Evolutionary conservation across 768 basidiomycete species (phyloP).

Genomic region (Boletus fagicola): DNA sequence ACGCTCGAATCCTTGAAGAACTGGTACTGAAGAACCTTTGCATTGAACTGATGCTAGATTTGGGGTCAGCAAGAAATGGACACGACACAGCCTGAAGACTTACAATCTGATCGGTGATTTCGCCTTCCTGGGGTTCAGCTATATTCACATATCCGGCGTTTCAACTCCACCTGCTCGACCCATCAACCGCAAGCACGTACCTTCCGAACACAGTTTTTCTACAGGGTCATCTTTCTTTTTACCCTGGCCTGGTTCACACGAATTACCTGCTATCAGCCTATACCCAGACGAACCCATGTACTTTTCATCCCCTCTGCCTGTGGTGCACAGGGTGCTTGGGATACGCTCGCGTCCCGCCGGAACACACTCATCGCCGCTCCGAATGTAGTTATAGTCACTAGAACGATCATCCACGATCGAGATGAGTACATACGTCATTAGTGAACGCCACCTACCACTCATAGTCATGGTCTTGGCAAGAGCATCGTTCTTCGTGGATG

Average conservation of each 20-base stretch:
- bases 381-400: conserved; percentile 89
- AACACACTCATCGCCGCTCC: conserved; percentile 70
- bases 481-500: conserved; percentile 77
- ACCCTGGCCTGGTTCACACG: conserved; percentile 63
- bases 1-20: conserved; percentile 85
- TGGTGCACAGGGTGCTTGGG: conserved; percentile 66
- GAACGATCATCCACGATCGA: background rate
- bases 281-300: conserved; percentile 92
- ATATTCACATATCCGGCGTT: background rate
- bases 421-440: background rate
- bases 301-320: conserved; percentile 47
- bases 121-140: conserved; percentile 82
- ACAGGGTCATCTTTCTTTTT: conserved; percentile 65
- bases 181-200: conserved; percentile 34
- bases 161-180: background rate
- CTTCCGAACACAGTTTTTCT: conserved; percentile 75
- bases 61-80: conserved; percentile 5
- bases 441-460: conserved; percentile 69
- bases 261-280: conserved; percentile 89
- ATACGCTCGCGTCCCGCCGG: conserved; percentile 87
- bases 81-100: conserved; percentile 20
- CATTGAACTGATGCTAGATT: conserved; percentile 64
- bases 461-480: conserved; percentile 84
- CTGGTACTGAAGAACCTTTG: conserved; percentile 65
- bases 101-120: conserved; percentile 73